Evolutionary conservation across 2,329 filamentous ascomycete species (phyloP).

Genomic region (Monilinia aucupariae): DNA sequence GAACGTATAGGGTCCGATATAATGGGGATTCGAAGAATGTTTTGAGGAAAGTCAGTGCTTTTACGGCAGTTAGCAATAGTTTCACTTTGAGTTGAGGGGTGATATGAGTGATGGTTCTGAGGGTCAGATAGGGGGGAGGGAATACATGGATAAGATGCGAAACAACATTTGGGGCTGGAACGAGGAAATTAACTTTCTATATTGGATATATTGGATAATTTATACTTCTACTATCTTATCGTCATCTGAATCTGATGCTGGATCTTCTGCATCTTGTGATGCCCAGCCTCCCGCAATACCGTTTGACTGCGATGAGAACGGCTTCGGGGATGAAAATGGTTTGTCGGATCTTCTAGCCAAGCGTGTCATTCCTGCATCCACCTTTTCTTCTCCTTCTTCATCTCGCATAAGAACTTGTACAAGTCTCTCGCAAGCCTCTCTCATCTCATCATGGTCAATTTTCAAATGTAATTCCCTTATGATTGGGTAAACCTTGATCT

Average conservation of each 20-base stretch:
- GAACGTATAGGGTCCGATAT: constrained; percentile 74
- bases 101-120: too few relatives aligned
- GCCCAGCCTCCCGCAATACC: constrained; percentile 22
- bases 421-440: constrained; percentile 79
- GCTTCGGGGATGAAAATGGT: constrained; percentile 12
- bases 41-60: constrained; percentile 53
- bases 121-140: too few relatives aligned
- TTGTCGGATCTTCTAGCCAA: constrained; percentile 21
- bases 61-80: constrained; percentile 56
- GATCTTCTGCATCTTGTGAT: constrained; percentile 26
- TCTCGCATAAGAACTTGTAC: constrained; percentile 58
- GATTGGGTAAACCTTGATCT: constrained; percentile 81
- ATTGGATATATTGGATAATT: constrained; percentile 4
- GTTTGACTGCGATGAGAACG: constrained; percentile 14
- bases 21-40: constrained; percentile 73
- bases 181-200: background rate
- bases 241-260: constrained; percentile 30
- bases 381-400: constrained; percentile 33
- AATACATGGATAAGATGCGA: background rate
- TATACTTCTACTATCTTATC: constrained; percentile 36
- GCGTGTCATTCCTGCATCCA: constrained; percentile 30
- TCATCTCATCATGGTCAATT: constrained; percentile 71
- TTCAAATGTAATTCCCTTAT: constrained; percentile 78
- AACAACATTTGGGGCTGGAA: background rate
- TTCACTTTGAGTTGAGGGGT: constrained; percentile 25